Evolutionary conservation across 2,329 filamentous ascomycete genomes (phyloP).

Genomic region (Gnomoniopsis sp.): DNA sequence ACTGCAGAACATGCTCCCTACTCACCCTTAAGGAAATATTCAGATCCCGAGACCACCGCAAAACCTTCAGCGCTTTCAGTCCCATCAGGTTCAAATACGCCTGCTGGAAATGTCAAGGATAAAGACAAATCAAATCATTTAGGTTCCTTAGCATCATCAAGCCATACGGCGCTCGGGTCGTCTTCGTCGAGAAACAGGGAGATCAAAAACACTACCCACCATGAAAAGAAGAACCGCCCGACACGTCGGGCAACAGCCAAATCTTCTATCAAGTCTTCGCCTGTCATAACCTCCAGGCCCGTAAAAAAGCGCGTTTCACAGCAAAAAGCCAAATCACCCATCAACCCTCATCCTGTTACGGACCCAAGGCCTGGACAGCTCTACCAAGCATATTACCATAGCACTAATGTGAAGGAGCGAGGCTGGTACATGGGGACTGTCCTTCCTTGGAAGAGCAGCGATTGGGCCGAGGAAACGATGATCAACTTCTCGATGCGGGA

Average conservation of each 20-base stretch:
- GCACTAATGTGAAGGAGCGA: not conserved
- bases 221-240: too few species aligned
- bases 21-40: too few species aligned
- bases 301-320: too few species aligned
- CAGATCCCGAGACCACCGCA: not conserved
- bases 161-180: too few species aligned
- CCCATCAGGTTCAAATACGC: too few species aligned
- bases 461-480: conserved; percentile 1
- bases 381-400: conserved; percentile 13
- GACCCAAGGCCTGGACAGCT: conserved; percentile 1
- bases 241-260: not conserved
- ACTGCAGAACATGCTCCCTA: too few species aligned
- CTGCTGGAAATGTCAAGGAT: too few species aligned
- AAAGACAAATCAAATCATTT: too few species aligned
- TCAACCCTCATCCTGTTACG: not conserved
- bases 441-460: not conserved
- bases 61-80: not conserved
- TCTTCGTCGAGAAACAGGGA: too few species aligned
- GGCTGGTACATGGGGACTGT: conserved; percentile 12
- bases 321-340: not conserved
- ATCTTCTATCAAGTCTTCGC: not conserved
- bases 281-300: too few species aligned
- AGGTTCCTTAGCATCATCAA: too few species aligned
- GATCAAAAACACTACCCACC: too few species aligned
- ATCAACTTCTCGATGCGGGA: not conserved